phyloP scores from a whole-genome alignment of 148 eudicot species.

The Chenopodium suecicum region DNA sequence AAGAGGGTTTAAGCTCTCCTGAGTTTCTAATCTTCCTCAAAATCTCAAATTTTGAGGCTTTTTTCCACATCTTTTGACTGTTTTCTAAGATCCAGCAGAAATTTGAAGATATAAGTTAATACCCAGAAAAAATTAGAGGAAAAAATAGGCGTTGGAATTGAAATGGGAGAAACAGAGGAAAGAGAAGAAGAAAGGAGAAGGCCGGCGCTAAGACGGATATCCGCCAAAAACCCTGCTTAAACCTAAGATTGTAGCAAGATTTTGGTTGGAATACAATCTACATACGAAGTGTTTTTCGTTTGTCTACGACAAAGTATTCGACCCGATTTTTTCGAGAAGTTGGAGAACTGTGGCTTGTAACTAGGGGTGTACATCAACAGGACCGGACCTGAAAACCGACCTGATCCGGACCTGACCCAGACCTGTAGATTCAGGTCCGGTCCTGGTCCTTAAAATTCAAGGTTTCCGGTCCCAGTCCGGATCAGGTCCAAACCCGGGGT shows the following conservation, averaged over 20 bases:
- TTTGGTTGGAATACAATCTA: background rate
- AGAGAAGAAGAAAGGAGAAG: conserved; percentile 1
- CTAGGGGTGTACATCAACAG: too few relatives aligned
- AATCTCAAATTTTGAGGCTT: conserved; percentile 26
- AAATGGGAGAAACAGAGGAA: background rate
- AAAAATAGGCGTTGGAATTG: background rate
- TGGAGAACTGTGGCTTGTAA: too few relatives aligned
- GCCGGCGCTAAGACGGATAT: conserved; percentile 19
- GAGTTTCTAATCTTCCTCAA: conserved; percentile 30
- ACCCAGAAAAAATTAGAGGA: background rate
- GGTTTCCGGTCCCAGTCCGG: too few relatives aligned
- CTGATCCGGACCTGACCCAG: too few relatives aligned
- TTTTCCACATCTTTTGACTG: conserved; percentile 35
- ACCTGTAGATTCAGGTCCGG: too few relatives aligned
- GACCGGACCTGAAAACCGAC: too few relatives aligned
- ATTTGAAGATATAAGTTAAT: background rate
- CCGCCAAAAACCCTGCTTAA: conserved; percentile 37
- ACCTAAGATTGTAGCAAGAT: conserved; percentile 14
- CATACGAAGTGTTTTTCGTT: background rate
- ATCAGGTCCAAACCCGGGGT: too few relatives aligned
- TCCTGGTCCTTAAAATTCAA: too few relatives aligned
- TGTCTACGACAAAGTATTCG: background rate
- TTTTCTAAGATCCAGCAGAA: conserved; percentile 4
- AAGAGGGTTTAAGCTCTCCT: conserved; percentile 17
- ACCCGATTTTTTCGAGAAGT: background rate